Conservation (phyloP, 805 yeast genomes). For the Lachancea lanzarotensis region DNA sequence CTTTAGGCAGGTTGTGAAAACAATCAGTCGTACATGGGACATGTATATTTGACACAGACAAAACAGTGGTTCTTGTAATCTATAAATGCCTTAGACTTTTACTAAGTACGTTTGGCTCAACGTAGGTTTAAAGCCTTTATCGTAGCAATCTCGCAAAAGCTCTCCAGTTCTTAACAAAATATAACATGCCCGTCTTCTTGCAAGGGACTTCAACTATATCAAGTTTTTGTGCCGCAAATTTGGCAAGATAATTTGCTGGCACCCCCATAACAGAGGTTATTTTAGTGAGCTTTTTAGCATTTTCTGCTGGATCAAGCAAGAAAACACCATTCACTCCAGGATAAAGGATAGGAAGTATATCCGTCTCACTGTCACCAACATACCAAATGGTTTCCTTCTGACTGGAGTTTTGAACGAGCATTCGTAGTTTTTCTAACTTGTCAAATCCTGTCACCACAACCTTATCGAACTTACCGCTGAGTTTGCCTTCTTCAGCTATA, state of each 20-base stretch:
- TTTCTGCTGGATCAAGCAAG: slow-evolving; percentile 18
- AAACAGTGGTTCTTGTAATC: too few relatives aligned
- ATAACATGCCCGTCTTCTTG: slow-evolving; percentile 13
- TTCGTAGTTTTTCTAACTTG: slow-evolving; percentile 16
- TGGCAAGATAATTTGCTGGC: not conserved
- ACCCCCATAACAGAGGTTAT: slow-evolving; percentile 9
- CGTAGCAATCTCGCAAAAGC: slow-evolving; percentile 6
- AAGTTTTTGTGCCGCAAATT: not conserved
- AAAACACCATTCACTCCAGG: slow-evolving; percentile 26
- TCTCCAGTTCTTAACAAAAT: slow-evolving; percentile 19
- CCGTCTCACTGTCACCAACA: slow-evolving; percentile 32
- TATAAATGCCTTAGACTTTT: not conserved
- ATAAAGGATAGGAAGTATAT: slow-evolving; percentile 23
- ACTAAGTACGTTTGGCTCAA: not conserved
- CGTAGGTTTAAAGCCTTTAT: not conserved
- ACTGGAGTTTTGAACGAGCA: slow-evolving; percentile 5
- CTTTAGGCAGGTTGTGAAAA: not conserved
- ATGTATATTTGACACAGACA: too few relatives aligned
- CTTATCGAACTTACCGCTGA: slow-evolving; percentile 24
- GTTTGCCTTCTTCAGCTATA: slow-evolving; percentile 10
- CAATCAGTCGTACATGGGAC: not conserved
- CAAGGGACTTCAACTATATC: slow-evolving; percentile 7
- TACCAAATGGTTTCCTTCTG: slow-evolving; percentile 19
- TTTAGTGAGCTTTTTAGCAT: slow-evolving; percentile 17
- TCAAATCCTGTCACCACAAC: slow-evolving; percentile 25